phyloP scores from a whole-genome alignment of 441 rosid genomes.

The Mallotus japonicus region DNA sequence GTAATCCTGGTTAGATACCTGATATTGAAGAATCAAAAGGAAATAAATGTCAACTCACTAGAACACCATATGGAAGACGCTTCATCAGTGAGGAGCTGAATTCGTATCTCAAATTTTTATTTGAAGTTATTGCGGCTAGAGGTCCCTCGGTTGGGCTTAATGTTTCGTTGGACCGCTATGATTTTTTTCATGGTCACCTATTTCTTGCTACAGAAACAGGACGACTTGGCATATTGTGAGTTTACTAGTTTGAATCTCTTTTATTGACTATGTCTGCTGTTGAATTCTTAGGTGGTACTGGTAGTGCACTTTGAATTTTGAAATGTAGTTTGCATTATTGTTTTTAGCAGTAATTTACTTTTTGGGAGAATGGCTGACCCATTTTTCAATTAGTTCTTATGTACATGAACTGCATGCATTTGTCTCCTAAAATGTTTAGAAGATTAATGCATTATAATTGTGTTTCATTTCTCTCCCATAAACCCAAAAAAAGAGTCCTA shows the following conservation, averaged over 20 bases:
- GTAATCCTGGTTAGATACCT: conserved; percentile 47
- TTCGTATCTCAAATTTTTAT: conserved; percentile 59
- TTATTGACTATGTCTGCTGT: not conserved
- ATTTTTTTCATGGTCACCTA: conserved; percentile 77
- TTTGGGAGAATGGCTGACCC: not conserved
- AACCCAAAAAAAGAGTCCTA: not conserved
- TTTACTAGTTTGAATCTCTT: not conserved
- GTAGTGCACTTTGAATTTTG: too few relatives aligned
- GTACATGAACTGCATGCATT: not conserved
- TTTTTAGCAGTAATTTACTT: not conserved
- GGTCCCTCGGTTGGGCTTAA: too few relatives aligned
- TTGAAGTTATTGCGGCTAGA: too few relatives aligned
- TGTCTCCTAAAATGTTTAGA: not conserved
- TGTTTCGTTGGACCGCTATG: too few relatives aligned
- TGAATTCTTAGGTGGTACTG: too few relatives aligned
- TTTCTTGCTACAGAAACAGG: conserved; percentile 59
- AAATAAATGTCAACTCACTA: conserved; percentile 56
- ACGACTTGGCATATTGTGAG: conserved; percentile 84
- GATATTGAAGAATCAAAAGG: conserved; percentile 50
- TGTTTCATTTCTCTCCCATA: too few relatives aligned
- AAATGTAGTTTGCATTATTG: not conserved
- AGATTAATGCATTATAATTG: not conserved
- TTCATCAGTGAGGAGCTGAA: conserved; percentile 74
- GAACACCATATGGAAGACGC: conserved; percentile 71
- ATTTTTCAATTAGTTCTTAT: not conserved